Conservation (phyloP, 495 filamentous ascomycete genomes). For the Hyaloscypha finlandica region DNA sequence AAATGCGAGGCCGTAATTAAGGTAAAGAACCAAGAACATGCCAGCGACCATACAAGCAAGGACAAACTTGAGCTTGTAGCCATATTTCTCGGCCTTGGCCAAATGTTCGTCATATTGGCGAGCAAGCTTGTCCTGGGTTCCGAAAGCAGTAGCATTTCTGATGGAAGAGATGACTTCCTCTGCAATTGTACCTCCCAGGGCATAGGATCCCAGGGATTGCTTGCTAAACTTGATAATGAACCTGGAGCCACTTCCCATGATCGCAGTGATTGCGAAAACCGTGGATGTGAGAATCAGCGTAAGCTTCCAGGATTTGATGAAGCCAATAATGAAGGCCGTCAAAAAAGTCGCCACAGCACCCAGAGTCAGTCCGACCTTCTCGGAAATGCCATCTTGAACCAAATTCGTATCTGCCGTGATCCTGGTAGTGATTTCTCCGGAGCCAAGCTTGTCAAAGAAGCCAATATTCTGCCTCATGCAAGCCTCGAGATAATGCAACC, state of each 20-base stretch:
- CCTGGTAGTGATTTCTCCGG: conserved; percentile 89
- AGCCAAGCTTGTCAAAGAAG: conserved; percentile 89
- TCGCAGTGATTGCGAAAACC: conserved; percentile 68
- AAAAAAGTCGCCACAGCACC: conserved; percentile 76
- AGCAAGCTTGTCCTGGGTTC: conserved; percentile 86
- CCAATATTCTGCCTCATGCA: conserved; percentile 90
- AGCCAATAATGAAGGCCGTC: conserved; percentile 86
- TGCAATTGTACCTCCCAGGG: conserved; percentile 81
- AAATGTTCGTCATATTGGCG: conserved; percentile 80
- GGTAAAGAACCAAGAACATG: conserved; percentile 81
- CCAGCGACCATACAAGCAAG: conserved; percentile 75
- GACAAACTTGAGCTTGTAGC: conserved; percentile 69
- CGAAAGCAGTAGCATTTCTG: conserved; percentile 90
- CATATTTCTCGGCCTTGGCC: conserved; percentile 69
- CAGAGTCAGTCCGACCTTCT: conserved; percentile 79
- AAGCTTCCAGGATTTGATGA: conserved; percentile 82
- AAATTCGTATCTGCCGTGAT: conserved; percentile 90
- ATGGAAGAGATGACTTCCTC: conserved; percentile 96
- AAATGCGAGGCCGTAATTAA: conserved; percentile 91
- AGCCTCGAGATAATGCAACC: conserved; percentile 78
- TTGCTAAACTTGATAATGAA: conserved; percentile 83
- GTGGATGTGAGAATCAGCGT: conserved; percentile 80
- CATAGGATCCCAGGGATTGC: conserved; percentile 73
- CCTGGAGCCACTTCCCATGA: conserved; percentile 70
- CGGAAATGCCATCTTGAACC: conserved; percentile 85